These are phyloP conservation scores for Paramecium octaurelia DNA, from an alignment of 73 alveolate genomes.

Conservation along the genomic window DNA sequence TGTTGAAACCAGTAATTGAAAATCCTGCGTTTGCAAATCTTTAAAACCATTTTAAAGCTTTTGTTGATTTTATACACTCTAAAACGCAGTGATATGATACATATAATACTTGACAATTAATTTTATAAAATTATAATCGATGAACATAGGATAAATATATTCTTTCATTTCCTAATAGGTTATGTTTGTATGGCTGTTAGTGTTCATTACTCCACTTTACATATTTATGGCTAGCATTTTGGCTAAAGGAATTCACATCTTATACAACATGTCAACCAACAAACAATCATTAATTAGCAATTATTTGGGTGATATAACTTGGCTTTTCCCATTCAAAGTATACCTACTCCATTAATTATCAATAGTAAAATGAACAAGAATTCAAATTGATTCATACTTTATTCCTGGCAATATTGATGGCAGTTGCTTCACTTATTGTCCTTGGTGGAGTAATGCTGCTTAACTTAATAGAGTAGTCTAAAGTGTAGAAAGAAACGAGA, in stretches of 20 bases:
- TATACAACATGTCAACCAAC: neutral
- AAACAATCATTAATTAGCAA: neutral
- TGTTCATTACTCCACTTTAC: neutral
- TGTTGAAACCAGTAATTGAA: neutral
- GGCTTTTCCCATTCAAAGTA: conserved; percentile 14
- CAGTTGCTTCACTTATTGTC: neutral
- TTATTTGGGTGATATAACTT: neutral
- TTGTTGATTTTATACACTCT: neutral
- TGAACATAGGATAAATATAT: neutral
- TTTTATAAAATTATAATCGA: neutral
- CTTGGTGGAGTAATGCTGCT: neutral
- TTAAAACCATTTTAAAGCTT: neutral
- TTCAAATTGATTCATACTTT: conserved; percentile 8
- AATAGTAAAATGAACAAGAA: neutral
- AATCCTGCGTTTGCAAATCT: neutral
- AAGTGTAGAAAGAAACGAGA: neutral
- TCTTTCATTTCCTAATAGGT: neutral
- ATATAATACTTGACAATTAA: neutral
- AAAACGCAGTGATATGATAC: neutral
- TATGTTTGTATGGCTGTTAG: neutral
- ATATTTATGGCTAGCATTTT: neutral
- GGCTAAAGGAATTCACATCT: neutral
- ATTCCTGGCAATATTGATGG: neutral
- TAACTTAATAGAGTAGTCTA: neutral
- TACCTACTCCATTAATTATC: neutral